Base-by-base conservation (phyloP, 306 rosid species). In the Glycine soja region DNA sequence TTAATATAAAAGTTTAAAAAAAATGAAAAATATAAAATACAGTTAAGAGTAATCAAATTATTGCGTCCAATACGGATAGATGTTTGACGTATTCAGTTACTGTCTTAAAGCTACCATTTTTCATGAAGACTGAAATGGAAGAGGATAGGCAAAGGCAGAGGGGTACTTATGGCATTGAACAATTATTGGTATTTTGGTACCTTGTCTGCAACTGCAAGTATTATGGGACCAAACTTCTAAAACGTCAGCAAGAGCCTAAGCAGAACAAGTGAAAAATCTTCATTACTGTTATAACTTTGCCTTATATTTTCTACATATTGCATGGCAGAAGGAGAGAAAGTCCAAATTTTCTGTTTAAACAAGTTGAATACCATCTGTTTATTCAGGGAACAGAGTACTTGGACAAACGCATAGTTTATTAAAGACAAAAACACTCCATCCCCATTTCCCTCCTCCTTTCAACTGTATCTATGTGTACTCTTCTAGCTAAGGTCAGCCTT, bases 381-480 rank as follows among this genome's bases (percentile, higher is more conserved):
- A 87, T 80, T 87, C 47, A 79, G 70, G 74, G 81, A 78, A 83
- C 94, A 88, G 78, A 85, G 88, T 84, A 88, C 87, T 86, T 87
- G 88, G 91, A 84, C 92, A 51, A 76, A 79, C 78, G 73, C 47
- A 64, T 78, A 81, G 80, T 77, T 50, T 58, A 59, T 24, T 68
- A 10, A 80, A 76, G 91, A 86, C 92, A 90, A 84, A 86, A 85
- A 72, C 40, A 80, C 88, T 81, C 97, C 98, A 94, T 89, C 54
- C 90, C 86, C 18, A 59, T 59, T n/a, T 30, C 80, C 46, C 50
- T 48, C 62, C 65, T 74, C 47, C 46, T 80, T 64, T 78, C 67
- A 81, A 58, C n/a, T 79, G 58, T 38, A 32, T 59, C 74, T 75
- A 24, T 69, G 54, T 59, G 75, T 59, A 59, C 46, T 45, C 72